phyloP scores from a whole-genome alignment of 352 stramenopile genomes.

The Pythium dissimile region DNA sequence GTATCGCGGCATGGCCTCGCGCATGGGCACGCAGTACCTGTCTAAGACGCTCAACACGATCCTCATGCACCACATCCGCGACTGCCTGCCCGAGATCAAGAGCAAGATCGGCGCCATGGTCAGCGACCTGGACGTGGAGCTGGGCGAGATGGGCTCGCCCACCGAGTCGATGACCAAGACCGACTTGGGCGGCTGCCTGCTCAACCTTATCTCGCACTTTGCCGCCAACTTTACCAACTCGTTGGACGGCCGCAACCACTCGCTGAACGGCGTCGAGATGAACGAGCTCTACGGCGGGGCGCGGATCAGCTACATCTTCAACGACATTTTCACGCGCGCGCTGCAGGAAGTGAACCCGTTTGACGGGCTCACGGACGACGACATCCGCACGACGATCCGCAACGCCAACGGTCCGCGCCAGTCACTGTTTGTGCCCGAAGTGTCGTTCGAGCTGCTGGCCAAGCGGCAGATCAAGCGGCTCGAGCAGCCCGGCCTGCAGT shows the following conservation, averaged over 20 bases:
- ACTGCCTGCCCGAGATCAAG: constrained; percentile 98
- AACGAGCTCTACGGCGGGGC: constrained; percentile 95
- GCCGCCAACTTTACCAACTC: constrained; percentile 89
- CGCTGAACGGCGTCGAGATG: constrained; percentile 76
- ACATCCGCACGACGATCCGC: constrained; percentile 98
- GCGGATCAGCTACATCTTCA: constrained; percentile 99
- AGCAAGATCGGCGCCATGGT: constrained; percentile 96
- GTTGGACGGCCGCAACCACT: constrained; percentile 82
- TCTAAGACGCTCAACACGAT: constrained; percentile 98
- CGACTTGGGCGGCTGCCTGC: constrained; percentile 91
- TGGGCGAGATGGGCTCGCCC: constrained; percentile 93
- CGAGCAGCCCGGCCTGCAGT: constrained; percentile 95
- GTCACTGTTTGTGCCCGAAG: constrained; percentile 98
- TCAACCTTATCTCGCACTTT: constrained; percentile 94
- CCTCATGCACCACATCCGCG: constrained; percentile 99
- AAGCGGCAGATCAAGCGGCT: constrained; percentile 96
- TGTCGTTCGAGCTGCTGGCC: constrained; percentile 98
- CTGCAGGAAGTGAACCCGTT: constrained; percentile 94
- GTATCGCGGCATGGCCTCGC: constrained; percentile 92
- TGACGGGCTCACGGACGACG: constrained; percentile 96
- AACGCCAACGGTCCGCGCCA: constrained; percentile 97
- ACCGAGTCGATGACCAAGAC: constrained; percentile 87
- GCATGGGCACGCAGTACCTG: constrained; percentile 96
- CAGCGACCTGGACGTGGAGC: constrained; percentile 92
- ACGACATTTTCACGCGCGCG: constrained; percentile 93